Conservation (phyloP, 257 asterid genomes). For the Scutellaria baicalensis region DNA sequence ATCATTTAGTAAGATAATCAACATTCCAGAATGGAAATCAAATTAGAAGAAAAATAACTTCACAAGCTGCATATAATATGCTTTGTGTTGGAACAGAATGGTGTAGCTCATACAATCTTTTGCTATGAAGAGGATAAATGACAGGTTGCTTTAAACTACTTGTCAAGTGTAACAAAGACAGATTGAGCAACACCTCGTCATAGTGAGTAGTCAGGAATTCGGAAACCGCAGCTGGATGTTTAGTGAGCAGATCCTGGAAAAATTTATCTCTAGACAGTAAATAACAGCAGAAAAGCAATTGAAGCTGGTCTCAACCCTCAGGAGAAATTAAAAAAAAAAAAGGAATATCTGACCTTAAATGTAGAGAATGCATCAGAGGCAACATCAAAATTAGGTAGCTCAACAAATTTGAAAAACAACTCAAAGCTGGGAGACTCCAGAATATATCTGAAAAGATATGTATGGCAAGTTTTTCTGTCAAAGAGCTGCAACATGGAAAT, state of each 20-base stretch:
- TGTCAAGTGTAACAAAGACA: slow-evolving; percentile 1
- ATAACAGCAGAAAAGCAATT: slow-evolving; percentile 7
- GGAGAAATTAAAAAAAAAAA: slow-evolving; percentile 9
- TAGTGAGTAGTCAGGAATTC: slow-evolving; percentile 71
- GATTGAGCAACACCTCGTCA: slow-evolving; percentile 48
- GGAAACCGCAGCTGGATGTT: slow-evolving; percentile 69
- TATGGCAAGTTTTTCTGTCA: background rate
- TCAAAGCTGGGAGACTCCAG: slow-evolving; percentile 95
- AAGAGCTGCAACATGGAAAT: slow-evolving; percentile 7
- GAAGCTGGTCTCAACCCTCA: slow-evolving; percentile 7
- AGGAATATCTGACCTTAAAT: slow-evolving; percentile 64
- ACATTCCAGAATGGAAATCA: background rate
- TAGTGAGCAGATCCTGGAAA: slow-evolving; percentile 85
- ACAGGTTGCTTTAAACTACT: background rate
- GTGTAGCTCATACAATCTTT: background rate
- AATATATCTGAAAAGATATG: slow-evolving; percentile 58
- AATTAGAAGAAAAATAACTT: background rate
- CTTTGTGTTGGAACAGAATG: slow-evolving; percentile 6
- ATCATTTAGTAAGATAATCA: slow-evolving; percentile 6
- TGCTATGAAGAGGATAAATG: background rate
- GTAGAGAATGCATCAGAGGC: slow-evolving; percentile 97
- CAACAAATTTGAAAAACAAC: slow-evolving; percentile 86
- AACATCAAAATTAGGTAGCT: slow-evolving; percentile 85
- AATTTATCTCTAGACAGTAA: slow-evolving; percentile 6
- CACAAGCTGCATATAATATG: slow-evolving; percentile 5